A percentile compares a stretch with the other conserved stretches of the same genome.
Conservation (phyloP, 2,329 filamentous ascomycete genomes). For the Penicillium occitanis region DNA sequence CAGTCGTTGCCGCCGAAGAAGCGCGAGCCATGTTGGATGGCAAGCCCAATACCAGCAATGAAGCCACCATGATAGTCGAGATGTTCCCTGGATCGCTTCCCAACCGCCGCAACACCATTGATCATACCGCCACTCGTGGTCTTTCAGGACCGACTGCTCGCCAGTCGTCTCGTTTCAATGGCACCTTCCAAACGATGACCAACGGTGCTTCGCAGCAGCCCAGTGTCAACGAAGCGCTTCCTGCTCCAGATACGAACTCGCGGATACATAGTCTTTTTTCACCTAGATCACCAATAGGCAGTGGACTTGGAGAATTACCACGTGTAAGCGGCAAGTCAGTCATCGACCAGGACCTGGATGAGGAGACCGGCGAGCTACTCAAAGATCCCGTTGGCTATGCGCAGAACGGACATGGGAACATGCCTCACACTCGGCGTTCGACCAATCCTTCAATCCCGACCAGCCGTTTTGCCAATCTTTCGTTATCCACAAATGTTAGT, state of each 20-base stretch:
- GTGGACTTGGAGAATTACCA: constrained; percentile 52
- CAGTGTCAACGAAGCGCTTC: constrained; percentile 54
- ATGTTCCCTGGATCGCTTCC: constrained; percentile 49
- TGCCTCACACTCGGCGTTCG: constrained; percentile 57
- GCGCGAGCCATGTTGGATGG: constrained; percentile 60
- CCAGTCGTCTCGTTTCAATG: constrained; percentile 61
- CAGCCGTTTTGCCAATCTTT: constrained; percentile 66
- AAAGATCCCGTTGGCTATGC: constrained; percentile 67
- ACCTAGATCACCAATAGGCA: constrained; percentile 59
- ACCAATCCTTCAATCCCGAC: constrained; percentile 73
- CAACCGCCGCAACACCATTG: constrained; percentile 54
- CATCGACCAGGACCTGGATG: constrained; percentile 64
- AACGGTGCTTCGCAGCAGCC: constrained; percentile 42
- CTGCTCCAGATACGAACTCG: constrained; percentile 51
- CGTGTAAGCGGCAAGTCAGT: constrained; percentile 61
- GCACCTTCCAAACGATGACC: constrained; percentile 59
- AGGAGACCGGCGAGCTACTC: constrained; percentile 62
- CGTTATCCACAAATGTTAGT: constrained; percentile 66
- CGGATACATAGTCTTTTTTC: constrained; percentile 60
- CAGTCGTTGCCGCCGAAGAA: constrained; percentile 58
- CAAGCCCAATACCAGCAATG: constrained; percentile 61
- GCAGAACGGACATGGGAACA: constrained; percentile 60
- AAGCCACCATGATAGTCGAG: constrained; percentile 59
- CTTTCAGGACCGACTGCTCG: constrained; percentile 42
- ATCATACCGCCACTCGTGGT: constrained; percentile 44